Evolutionary conservation across 768 basidiomycete species (phyloP).

Genomic region (Cystoderma amianthinum): DNA sequence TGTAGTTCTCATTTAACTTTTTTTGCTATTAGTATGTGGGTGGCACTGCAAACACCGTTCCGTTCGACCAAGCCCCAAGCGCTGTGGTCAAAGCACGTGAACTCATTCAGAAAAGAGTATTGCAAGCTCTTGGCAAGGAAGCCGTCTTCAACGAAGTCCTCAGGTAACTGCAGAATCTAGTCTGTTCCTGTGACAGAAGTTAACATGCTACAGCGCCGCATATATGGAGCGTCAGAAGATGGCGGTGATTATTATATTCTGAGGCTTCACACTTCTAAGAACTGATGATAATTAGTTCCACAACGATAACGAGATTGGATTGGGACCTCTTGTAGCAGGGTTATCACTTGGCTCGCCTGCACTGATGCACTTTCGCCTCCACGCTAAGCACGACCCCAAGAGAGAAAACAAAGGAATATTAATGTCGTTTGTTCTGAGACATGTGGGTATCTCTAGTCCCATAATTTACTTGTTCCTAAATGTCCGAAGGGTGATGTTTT

Average conservation of each 20-base stretch:
- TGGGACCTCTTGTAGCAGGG: slow-evolving; percentile 70
- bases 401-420: slow-evolving; percentile 25
- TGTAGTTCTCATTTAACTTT: not conserved
- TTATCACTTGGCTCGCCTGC: slow-evolving; percentile 74
- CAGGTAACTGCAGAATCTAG: slow-evolving; percentile 27
- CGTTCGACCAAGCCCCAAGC: slow-evolving; percentile 49
- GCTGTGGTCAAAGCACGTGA: slow-evolving; percentile 53
- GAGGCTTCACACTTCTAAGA: slow-evolving; percentile 1
- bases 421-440: slow-evolving; percentile 55
- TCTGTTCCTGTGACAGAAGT: not conserved
- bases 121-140: slow-evolving; percentile 29
- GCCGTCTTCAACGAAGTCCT: slow-evolving; percentile 71
- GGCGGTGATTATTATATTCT: slow-evolving; percentile 43
- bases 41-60: slow-evolving; percentile 65
- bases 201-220: slow-evolving; percentile 42
- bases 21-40: slow-evolving; percentile 57
- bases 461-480: not conserved
- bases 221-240: slow-evolving; percentile 86
- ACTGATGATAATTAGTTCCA: slow-evolving; percentile 49
- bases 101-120: slow-evolving; percentile 51
- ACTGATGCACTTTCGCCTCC: slow-evolving; percentile 70
- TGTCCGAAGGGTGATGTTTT: slow-evolving; percentile 60
- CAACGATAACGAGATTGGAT: slow-evolving; percentile 67
- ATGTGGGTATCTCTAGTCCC: slow-evolving; percentile 30
- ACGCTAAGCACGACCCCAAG: slow-evolving; percentile 25